A percentile compares a stretch with the other conserved stretches of the same genome.
Evolutionary conservation across 805 yeast species (phyloP).

Genomic region (Yarrowia sp.): DNA sequence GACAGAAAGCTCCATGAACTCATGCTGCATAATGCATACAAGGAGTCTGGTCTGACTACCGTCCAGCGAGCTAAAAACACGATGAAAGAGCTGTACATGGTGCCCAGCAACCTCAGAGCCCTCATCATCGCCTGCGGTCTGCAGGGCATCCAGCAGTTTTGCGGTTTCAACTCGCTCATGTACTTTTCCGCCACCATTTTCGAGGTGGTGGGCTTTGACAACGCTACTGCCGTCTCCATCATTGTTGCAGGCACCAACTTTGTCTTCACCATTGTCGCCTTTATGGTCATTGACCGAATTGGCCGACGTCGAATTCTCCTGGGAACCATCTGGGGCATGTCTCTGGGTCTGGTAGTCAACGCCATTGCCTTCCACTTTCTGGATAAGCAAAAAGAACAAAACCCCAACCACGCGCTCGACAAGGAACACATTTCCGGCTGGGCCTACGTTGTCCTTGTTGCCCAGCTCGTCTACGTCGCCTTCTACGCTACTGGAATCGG

Average conservation of each 20-base stretch:
- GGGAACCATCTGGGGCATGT: conserved; percentile 82
- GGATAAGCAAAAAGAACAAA: conserved; percentile 49
- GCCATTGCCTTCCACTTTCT: conserved; percentile 90
- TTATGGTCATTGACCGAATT: conserved; percentile 77
- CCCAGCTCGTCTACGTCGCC: conserved; percentile 85
- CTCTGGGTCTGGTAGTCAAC: conserved; percentile 67
- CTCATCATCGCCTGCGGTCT: conserved; percentile 85
- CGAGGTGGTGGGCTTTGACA: conserved; percentile 80
- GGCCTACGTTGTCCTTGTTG: conserved; percentile 82
- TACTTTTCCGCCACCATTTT: conserved; percentile 92
- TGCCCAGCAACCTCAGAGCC: conserved; percentile 73
- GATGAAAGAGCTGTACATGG: conserved; percentile 36
- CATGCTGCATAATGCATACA: conserved; percentile 36
- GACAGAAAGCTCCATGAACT: conserved; percentile 67
- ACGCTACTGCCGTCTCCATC: conserved; percentile 92
- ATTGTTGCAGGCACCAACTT: conserved; percentile 94
- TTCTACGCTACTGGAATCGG: conserved; percentile 93
- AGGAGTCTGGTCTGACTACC: conserved; percentile 18
- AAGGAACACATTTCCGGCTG: conserved; percentile 59
- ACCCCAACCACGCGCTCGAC: conserved; percentile 39
- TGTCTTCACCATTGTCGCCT: conserved; percentile 79
- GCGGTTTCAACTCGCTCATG: conserved; percentile 95
- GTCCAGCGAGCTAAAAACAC: conserved; percentile 33
- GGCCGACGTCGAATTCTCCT: conserved; percentile 84
- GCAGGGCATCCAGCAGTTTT: conserved; percentile 94